Conservation (phyloP, 148 eudicot species). For the Rheum nobile region DNA sequence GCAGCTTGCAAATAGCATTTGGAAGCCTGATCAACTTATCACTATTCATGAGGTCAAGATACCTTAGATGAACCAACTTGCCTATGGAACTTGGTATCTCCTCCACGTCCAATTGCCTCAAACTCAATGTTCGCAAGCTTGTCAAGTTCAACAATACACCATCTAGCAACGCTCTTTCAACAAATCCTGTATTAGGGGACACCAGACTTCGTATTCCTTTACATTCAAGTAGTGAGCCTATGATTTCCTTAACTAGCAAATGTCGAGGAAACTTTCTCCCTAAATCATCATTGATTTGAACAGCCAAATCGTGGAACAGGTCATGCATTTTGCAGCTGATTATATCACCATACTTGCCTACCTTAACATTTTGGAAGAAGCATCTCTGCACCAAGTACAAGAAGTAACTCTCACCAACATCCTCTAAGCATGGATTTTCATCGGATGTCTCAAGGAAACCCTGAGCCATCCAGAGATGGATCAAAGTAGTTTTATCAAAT, state of each 20-base stretch:
- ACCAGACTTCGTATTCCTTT: not conserved
- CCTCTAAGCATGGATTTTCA: slow-evolving; percentile 8
- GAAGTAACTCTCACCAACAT: slow-evolving; percentile 17
- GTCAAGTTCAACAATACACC: slow-evolving; percentile 3
- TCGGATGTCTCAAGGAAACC: slow-evolving; percentile 8
- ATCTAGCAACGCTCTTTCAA: not conserved
- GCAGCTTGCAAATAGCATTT: slow-evolving; percentile 2
- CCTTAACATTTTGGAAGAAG: slow-evolving; percentile 12
- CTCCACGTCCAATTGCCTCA: not conserved
- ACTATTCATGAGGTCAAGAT: slow-evolving; percentile 15
- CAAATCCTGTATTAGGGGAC: not conserved
- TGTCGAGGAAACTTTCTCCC: not conserved
- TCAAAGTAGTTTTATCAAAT: slow-evolving; percentile 12
- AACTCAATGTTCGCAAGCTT: slow-evolving; percentile 13
- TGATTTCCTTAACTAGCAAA: not conserved
- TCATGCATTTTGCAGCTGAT: slow-evolving; percentile 12
- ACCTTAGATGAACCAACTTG: slow-evolving; percentile 14
- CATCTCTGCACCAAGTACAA: slow-evolving; percentile 10
- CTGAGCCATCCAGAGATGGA: slow-evolving; percentile 15
- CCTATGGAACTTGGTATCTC: slow-evolving; percentile 13
- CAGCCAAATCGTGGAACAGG: slow-evolving; percentile 17
- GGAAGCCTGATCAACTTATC: slow-evolving; percentile 7
- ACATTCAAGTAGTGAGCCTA: not conserved
- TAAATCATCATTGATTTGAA: not conserved
- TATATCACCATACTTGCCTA: not conserved